phyloP scores from a whole-genome alignment of 345 rosid genomes.

The Streptanthus diversifolius region DNA sequence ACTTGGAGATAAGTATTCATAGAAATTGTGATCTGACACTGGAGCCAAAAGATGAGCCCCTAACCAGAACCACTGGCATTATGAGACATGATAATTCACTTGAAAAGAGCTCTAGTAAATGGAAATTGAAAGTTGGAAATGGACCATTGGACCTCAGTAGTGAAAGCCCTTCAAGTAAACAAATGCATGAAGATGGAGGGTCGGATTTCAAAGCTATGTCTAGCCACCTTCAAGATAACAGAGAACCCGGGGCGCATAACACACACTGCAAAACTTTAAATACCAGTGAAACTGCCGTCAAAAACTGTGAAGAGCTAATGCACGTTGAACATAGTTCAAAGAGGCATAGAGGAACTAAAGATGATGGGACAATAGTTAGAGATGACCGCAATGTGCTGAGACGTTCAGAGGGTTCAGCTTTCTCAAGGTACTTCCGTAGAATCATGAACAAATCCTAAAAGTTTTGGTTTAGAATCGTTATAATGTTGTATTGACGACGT shows the following conservation, averaged over 20 bases:
- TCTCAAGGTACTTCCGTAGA: conserved; percentile 56
- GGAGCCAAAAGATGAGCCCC: conserved; percentile 38
- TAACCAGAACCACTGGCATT: conserved; percentile 12
- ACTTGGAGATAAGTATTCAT: conserved; percentile 37
- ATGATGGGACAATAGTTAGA: conserved; percentile 29
- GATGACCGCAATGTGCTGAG: conserved; percentile 64
- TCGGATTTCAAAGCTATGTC: conserved; percentile 20
- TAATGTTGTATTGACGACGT: not conserved
- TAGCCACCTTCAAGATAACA: conserved; percentile 21
- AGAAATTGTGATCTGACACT: conserved; percentile 39
- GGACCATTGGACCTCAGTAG: conserved; percentile 27
- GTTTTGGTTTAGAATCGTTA: not conserved
- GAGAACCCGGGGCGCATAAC: conserved; percentile 18
- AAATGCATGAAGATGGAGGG: conserved; percentile 29
- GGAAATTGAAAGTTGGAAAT: conserved; percentile 34
- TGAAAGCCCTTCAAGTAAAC: conserved; percentile 35
- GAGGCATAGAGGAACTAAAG: conserved; percentile 42
- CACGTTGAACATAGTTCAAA: conserved; percentile 26
- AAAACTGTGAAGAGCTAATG: not conserved
- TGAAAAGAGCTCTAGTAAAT: conserved; percentile 33
- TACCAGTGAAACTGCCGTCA: conserved; percentile 12
- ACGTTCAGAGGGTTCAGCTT: conserved; percentile 74
- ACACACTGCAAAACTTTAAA: conserved; percentile 21
- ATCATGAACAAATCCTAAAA: not conserved
- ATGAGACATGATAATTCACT: conserved; percentile 25